Base-by-base conservation (phyloP, 805 yeast genomes). In the Hanseniaspora vineae region DNA sequence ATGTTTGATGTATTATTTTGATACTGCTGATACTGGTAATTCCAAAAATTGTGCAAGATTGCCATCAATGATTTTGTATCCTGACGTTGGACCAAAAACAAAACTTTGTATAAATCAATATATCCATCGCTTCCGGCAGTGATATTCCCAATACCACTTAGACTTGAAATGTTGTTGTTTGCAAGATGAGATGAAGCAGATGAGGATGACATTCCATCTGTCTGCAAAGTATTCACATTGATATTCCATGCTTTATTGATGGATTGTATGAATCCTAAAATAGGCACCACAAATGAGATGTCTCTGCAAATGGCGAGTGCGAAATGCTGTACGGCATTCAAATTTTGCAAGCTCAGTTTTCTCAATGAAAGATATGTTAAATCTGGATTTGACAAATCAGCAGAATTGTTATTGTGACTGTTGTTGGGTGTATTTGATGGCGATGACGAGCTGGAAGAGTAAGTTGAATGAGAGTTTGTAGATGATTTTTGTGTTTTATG, bases 291-390 rank as follows among this genome's bases (percentile, higher is more conserved):
- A 5, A 88, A 67, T 2, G 94, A 84, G 31, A 85, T 67, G 55
- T 86, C 92, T 44, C 95, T 70, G 54, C 90, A 81, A n/a, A 80
- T 64, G 0, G 92, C 88, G 51, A 86, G 70, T 4, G 82, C 72
- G 50, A 84, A 72, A 59, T 85, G 92, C 55, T 85, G 88, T 51
- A 78, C 72, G 1, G 92, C 84, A 50, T 81, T 81, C 51, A 86
- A 66, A 53, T 85, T 77, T 53, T 77, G 78, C 49, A 86, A 68
- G 0, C 94, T 90, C 19, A 84, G 61, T 31, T 72, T 68, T 58
- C 84, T 83, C 44, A 78, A 58, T 11, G 65, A 59, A 31, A 52
- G 49, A 31, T 60, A 62, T 15, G 58, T 50, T 32, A 40, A 19
- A n/a, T 46, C 44, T 20, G 12, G 29, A 23, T 23, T 23, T 23